Percentiles rank a stretch among this genome's conserved stretches.
These are phyloP conservation scores for Ogataea allantospora DNA, from an alignment of 805 yeast genomes.

Conservation along the genomic window DNA sequence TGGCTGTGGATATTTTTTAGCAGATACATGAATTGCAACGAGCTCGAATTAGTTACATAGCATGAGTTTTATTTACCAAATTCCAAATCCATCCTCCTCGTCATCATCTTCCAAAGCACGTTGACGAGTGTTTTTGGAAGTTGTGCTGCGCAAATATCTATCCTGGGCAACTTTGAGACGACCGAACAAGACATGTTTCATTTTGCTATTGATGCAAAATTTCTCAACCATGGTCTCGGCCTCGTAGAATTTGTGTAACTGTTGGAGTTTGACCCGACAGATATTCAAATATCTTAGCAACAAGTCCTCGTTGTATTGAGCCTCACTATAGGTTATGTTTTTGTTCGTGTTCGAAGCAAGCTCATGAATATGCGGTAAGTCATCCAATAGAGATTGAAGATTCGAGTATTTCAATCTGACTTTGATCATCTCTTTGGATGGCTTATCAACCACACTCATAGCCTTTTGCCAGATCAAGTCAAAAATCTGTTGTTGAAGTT, in stretches of 20 bases:
- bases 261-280: slow-evolving; percentile 23
- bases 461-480: slow-evolving; percentile 28
- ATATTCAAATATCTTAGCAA: slow-evolving; percentile 22
- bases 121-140: slow-evolving; percentile 10
- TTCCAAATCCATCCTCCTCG: slow-evolving; percentile 29
- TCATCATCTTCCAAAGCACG: slow-evolving; percentile 28
- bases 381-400: slow-evolving; percentile 22
- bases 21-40: slow-evolving; percentile 75
- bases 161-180: slow-evolving; percentile 19
- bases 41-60: slow-evolving; percentile 39
- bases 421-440: slow-evolving; percentile 24
- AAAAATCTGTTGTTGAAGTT: slow-evolving; percentile 22
- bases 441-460: slow-evolving; percentile 11
- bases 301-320: slow-evolving; percentile 22
- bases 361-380: slow-evolving; percentile 23
- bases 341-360: slow-evolving; percentile 9
- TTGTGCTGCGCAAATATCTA: slow-evolving; percentile 18
- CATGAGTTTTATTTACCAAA: slow-evolving; percentile 23
- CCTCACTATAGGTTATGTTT: slow-evolving; percentile 17
- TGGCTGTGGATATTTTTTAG: slow-evolving; percentile 82
- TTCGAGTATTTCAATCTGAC: slow-evolving; percentile 25
- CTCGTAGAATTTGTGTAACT: slow-evolving; percentile 24
- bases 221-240: slow-evolving; percentile 29
- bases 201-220: slow-evolving; percentile 25
- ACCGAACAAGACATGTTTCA: slow-evolving; percentile 19